Conservation (phyloP, 495 filamentous ascomycete genomes). For the Penicilliopsis zonata region DNA sequence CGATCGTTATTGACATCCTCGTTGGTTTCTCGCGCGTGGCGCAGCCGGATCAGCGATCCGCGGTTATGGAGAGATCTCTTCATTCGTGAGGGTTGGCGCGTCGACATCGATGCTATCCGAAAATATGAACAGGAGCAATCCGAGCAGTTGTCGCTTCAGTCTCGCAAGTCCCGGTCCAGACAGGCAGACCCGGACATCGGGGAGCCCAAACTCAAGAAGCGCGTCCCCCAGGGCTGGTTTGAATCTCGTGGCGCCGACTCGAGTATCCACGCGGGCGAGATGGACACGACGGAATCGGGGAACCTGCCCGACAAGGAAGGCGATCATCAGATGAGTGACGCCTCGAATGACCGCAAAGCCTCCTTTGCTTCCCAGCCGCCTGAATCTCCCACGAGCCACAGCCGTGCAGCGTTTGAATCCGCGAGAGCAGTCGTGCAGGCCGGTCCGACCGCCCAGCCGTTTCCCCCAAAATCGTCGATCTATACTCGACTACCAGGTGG, state of each 20-base stretch:
- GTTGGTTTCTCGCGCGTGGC: slow-evolving; percentile 69
- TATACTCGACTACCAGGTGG: slow-evolving; percentile 22
- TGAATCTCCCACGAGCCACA: slow-evolving; percentile 1
- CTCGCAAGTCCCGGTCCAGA: slow-evolving; percentile 31
- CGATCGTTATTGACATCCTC: slow-evolving; percentile 66
- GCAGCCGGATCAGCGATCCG: slow-evolving; percentile 66
- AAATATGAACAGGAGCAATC: slow-evolving; percentile 52
- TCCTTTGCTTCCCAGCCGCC: slow-evolving; percentile 4
- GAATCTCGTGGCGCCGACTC: slow-evolving; percentile 21
- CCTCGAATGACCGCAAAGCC: slow-evolving; percentile 11
- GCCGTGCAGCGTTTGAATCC: slow-evolving; percentile 2
- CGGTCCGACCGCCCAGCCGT: slow-evolving; percentile 9
- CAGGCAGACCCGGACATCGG: slow-evolving; percentile 32
- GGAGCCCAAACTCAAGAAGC: slow-evolving; percentile 40
- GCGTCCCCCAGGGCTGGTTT: slow-evolving; percentile 31
- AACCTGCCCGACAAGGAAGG: slow-evolving; percentile 22
- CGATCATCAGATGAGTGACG: slow-evolving; percentile 37
- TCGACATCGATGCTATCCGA: slow-evolving; percentile 51
- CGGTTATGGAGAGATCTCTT: slow-evolving; percentile 80
- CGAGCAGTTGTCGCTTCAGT: slow-evolving; percentile 25
- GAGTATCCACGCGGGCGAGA: too few relatives aligned
- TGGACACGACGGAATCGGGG: slow-evolving; percentile 1
- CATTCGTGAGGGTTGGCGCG: slow-evolving; percentile 71
- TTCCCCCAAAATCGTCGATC: slow-evolving; percentile 19
- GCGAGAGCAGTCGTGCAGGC: slow-evolving; percentile 5